Conservation (phyloP, 805 yeast genomes). For the Cyberlindnera mycetangii region DNA sequence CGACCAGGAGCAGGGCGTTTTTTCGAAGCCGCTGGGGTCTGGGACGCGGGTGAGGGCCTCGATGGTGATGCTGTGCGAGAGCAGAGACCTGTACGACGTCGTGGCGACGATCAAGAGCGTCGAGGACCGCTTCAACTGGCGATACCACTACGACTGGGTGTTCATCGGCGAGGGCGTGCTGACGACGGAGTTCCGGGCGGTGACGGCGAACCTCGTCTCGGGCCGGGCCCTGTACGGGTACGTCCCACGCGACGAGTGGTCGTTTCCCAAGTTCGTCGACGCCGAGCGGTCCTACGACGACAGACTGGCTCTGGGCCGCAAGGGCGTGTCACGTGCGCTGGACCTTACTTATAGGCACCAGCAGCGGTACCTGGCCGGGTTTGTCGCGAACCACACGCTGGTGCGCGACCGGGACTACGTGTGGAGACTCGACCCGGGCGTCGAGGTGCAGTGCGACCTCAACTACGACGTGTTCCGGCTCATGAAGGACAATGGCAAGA, state of each 20-base stretch:
- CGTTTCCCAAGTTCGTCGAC: constrained; percentile 60
- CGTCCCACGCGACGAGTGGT: constrained; percentile 60
- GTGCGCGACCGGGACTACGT: constrained; percentile 57
- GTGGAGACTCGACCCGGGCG: constrained; percentile 74
- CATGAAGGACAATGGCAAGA: constrained; percentile 49
- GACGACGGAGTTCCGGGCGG: constrained; percentile 44
- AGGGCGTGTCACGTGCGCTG: constrained; percentile 49
- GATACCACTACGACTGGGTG: constrained; percentile 70
- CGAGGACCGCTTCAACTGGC: constrained; percentile 70
- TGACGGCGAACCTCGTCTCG: constrained; percentile 44
- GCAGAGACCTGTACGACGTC: constrained; percentile 26
- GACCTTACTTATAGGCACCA: constrained; percentile 48
- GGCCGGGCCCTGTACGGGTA: constrained; percentile 60
- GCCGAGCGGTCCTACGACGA: constrained; percentile 39
- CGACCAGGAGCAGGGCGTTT: constrained; percentile 5
- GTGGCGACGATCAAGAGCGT: constrained; percentile 61
- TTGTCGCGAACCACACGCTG: constrained; percentile 57
- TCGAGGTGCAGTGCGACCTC: constrained; percentile 54
- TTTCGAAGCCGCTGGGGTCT: constrained; percentile 1
- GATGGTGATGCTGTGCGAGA: constrained; percentile 42
- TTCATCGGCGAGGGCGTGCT: constrained; percentile 66
- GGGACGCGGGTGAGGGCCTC: constrained; percentile 50
- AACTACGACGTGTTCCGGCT: constrained; percentile 61
- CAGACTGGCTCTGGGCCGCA: constrained; percentile 38
- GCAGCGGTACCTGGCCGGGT: constrained; percentile 44